Evolutionary conservation across 148 eudicot species (phyloP), one percentile per base, ranked within the genome.

Genomic region (Camellia japonica): DNA sequence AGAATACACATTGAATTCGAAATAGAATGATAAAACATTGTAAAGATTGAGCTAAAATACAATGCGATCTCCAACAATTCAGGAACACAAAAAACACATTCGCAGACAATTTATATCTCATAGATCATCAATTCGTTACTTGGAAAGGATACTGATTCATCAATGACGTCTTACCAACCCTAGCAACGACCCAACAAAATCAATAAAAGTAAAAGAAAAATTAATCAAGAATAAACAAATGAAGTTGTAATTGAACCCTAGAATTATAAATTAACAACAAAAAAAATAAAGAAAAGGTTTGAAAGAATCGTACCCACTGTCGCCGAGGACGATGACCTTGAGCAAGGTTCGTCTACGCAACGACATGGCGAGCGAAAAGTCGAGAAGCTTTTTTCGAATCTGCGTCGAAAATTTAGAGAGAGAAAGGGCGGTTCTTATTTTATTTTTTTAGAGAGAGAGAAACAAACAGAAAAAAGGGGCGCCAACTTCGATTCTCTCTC

Each of bases 151-250:
- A 91, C 94, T 91, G 94, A 84, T 90, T 91, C 94, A 91, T 91
- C 89, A 91, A 88, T 62, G 93, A 91, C 10, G 94, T 91, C 83
- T 91, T 91, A 60, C 94, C 94, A 49, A 91, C 94, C 83, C 94
- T 91, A 88, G 63, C 83, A 80, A 76, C 13, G 41, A 83, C 49
- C 71, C 80, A 51, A 71, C 10, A 5, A 44, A 82, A 60, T 8
- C 3, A 68, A 77, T 52, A 4, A 73, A 56, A 51, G 1, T 5
- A 38, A 20, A 63, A 7, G 15, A 68, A 68, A 14, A 7, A 7
- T 13, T 12, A 38, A 60, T 44, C 49, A 70, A 7, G 19, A 38
- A 70, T n/a, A 47, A 47, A 70, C n/a, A 46, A 70, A 47, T 70
- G 38, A 16, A 60, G 71, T 59, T 60, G 0, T 0, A 60, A 62